Base-by-base conservation (phyloP, 306 rosid genomes). In the Rosa rugosa region DNA sequence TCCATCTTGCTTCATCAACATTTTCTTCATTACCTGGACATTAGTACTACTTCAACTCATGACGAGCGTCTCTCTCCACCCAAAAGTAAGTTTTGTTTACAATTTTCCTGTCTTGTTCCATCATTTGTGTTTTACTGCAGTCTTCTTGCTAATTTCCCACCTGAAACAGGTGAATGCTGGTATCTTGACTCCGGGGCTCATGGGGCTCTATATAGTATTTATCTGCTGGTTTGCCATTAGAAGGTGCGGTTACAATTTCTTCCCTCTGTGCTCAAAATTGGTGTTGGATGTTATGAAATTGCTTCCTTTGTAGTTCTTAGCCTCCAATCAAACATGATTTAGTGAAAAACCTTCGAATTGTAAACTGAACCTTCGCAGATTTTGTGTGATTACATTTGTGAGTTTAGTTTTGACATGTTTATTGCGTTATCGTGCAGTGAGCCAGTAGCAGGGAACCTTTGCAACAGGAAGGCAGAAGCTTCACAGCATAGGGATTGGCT, bases 201-300 rank as follows among this genome's bases (percentile, higher is more conserved):
- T 96, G 99, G 99, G 99, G 31, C 97, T 96, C n/a, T 96, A 96
- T 80, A 89, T 89, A 56, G 93, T 93, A 53, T 96, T 85, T 85
- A 92, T 93, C 83, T 96, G 99, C 88, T 96, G 99, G 99, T 82
- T 92, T 87, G 99, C 99, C 75, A 85, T 96, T 83, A 85, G 98
- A 86, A 93, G 99, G 99, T 71, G 90, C 17, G 81, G 65, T 62
- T 57, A 62, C 70, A 73, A 68, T 77, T 63, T 70, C 67, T 27
- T 77, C 53, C 38, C 65, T 51, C 20, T 67, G 70, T 80, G 65
- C 69, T 78, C 18, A 20, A 38, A 51, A 38, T 36, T 73, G 20
- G 41, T 47, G 68, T 25, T 14, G 11, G 41, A 66, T 53, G 80
- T 2, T 53, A 27, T 40, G 20, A 5, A 60, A 71, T 34, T 64